These are phyloP conservation scores for Irpex sp. DNA, from an alignment of 1,284 basidiomycete species.

Conservation along the genomic window DNA sequence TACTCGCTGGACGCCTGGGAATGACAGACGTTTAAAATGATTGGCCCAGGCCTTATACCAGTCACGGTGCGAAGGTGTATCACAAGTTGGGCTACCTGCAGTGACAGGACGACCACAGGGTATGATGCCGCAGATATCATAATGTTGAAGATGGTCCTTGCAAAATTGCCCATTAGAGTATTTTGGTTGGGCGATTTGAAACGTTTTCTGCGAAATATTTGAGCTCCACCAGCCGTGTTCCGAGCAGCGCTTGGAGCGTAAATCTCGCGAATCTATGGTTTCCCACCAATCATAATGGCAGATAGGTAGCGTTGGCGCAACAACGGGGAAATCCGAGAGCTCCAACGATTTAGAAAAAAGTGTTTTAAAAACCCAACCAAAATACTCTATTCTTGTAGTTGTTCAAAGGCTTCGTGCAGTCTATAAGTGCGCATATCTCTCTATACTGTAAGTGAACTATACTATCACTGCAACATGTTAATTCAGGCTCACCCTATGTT, in stretches of 20 bases:
- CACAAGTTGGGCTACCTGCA: background rate
- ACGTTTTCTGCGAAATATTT: too few species aligned
- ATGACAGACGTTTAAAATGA: constrained; percentile 11
- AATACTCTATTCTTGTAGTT: constrained; percentile 5
- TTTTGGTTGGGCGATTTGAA: too few species aligned
- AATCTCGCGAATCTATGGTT: too few species aligned
- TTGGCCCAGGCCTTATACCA: constrained; percentile 8
- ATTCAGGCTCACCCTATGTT: constrained; percentile 6
- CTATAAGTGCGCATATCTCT: constrained; percentile 11
- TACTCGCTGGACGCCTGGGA: constrained; percentile 7
- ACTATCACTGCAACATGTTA: background rate
- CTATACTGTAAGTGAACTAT: background rate
- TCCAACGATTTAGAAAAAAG: too few species aligned
- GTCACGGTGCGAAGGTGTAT: background rate
- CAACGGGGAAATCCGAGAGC: too few species aligned
- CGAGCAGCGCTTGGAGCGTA: too few species aligned
- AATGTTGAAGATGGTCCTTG: background rate
- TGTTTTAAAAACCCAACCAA: too few species aligned
- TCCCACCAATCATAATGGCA: too few species aligned
- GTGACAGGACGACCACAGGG: background rate
- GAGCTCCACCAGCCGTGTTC: too few species aligned
- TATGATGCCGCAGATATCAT: constrained; percentile 12
- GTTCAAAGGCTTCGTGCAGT: background rate
- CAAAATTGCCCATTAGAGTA: constrained; percentile 10
- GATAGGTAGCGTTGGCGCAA: too few species aligned